Evolutionary conservation across 163 green algal genomes (phyloP).

Genomic region (Scenedesmus sp.): DNA sequence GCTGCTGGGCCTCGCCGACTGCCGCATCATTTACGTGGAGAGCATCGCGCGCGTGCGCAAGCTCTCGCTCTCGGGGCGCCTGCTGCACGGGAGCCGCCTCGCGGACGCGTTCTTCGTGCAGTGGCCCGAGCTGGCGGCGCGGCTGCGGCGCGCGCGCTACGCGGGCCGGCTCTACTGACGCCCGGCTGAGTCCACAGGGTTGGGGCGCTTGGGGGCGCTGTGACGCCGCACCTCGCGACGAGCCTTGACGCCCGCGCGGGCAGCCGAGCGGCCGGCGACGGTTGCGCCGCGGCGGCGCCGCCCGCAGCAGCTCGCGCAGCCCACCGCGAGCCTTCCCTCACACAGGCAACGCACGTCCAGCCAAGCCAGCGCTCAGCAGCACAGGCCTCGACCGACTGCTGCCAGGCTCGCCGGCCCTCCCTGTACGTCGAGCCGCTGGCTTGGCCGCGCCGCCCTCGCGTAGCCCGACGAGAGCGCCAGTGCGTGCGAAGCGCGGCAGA

Average conservation of each 20-base stretch:
- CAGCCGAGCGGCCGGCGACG: neutral
- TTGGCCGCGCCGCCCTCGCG: too few species aligned
- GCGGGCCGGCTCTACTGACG: slow-evolving; percentile 79
- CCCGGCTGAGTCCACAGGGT: neutral
- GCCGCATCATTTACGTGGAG: slow-evolving; percentile 90
- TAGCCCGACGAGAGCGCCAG: too few species aligned
- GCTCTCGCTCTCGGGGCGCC: slow-evolving; percentile 87
- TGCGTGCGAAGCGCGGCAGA: too few species aligned
- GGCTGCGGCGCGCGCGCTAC: slow-evolving; percentile 71
- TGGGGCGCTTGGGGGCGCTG: too few species aligned
- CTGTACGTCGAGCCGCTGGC: too few species aligned
- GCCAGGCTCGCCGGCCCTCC: too few species aligned
- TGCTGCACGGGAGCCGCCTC: slow-evolving; percentile 82
- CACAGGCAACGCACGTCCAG: too few species aligned
- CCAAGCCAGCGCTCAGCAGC: too few species aligned
- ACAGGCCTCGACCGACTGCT: too few species aligned
- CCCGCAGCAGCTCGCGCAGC: too few species aligned
- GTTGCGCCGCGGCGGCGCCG: neutral
- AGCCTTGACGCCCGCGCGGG: neutral
- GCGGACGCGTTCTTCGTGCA: slow-evolving; percentile 88
- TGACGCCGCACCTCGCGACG: neutral
- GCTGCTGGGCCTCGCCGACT: slow-evolving; percentile 49
- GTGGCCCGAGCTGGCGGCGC: slow-evolving; percentile 77
- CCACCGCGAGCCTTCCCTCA: too few species aligned
- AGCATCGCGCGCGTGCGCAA: slow-evolving; percentile 83